Base-by-base conservation (phyloP, 2,329 filamentous ascomycete species). In the Dothiorella sarmentorum region DNA sequence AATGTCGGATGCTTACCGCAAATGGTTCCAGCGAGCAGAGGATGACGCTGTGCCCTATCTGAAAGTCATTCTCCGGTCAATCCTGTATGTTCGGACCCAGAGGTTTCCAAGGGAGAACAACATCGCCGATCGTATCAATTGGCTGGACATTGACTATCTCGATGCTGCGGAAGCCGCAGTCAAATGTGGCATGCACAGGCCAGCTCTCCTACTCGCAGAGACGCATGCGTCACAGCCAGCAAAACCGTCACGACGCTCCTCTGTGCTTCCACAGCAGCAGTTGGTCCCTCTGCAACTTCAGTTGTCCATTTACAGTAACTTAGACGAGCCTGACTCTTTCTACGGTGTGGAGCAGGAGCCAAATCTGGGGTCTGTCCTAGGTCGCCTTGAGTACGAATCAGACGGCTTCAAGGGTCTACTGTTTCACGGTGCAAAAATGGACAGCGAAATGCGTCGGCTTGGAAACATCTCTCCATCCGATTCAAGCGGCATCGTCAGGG, bases 281-380 rank as follows among this genome's bases (percentile, higher is more conserved):
- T 29, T 29, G 7, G 60, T 78, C 24, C 82, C 89, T 6, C 80
- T 83, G 3, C 84, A 89, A 27, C 79, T 95, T 1, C 78, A 97
- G 11, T 80, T 96, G 43, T 79, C 83, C 0, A 92, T 99, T 2
- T 99, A 94, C 70, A 88, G 90, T 68, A 93, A 90, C 61, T 89
- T 99, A 45, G 92, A 97, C 68, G 95, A 99, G 67, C 93, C 92
- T 1, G 94, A 99, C 71, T 88, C 91, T 0, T 99, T 96, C 71
- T 99, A 99, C 69, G 95, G 94, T 3, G 81, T 97, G 7, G 84
- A 90, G 40, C 89, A 95, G 71, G 84, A 84, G 38, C 83, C 91
- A 6, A 91, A 86, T 59, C 75, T 99, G 15, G 79, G 83, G 15
- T 90, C 88, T 10, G 88, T 97, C 1, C 78, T 97, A 60, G 84